phyloP scores from a whole-genome alignment of 164 flowering plant species.

The Berberis thunbergii region DNA sequence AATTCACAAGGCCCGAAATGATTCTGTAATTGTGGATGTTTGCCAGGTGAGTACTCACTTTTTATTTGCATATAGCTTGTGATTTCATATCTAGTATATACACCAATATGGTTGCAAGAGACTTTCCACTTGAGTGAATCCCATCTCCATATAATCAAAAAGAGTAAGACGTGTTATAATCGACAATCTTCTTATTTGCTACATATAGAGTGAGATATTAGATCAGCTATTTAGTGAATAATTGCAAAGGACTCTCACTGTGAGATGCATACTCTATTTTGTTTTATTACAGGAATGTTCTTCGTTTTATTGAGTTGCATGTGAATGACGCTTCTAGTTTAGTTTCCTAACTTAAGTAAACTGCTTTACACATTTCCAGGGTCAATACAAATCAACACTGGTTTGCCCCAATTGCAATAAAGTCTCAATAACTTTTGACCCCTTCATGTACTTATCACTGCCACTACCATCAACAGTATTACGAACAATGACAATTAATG shows the following conservation, averaged over 20 bases:
- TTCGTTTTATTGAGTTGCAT: neutral
- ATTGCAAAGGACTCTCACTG: too few species aligned
- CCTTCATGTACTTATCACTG: slow-evolving; percentile 87
- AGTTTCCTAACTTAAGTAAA: neutral
- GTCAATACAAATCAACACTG: slow-evolving; percentile 92
- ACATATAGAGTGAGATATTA: too few species aligned
- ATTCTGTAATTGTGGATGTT: slow-evolving; percentile 86
- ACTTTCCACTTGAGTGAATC: too few species aligned
- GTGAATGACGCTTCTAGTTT: neutral
- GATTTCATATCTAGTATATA: neutral
- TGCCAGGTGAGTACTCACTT: slow-evolving; percentile 59
- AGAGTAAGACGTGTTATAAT: too few species aligned
- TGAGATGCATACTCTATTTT: too few species aligned
- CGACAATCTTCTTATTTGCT: too few species aligned
- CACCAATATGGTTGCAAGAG: neutral
- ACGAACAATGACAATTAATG: slow-evolving; percentile 66
- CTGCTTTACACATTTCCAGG: slow-evolving; percentile 35
- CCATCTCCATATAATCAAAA: too few species aligned
- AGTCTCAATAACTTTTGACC: slow-evolving; percentile 88
- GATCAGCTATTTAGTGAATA: too few species aligned
- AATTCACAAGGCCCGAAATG: slow-evolving; percentile 90
- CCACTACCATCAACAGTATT: slow-evolving; percentile 74
- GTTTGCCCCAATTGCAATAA: slow-evolving; percentile 84
- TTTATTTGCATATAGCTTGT: neutral
- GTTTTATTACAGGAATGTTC: too few species aligned